phyloP scores from a whole-genome alignment of 192 early-diverging fungal species.

The Backusella morwellensis region DNA sequence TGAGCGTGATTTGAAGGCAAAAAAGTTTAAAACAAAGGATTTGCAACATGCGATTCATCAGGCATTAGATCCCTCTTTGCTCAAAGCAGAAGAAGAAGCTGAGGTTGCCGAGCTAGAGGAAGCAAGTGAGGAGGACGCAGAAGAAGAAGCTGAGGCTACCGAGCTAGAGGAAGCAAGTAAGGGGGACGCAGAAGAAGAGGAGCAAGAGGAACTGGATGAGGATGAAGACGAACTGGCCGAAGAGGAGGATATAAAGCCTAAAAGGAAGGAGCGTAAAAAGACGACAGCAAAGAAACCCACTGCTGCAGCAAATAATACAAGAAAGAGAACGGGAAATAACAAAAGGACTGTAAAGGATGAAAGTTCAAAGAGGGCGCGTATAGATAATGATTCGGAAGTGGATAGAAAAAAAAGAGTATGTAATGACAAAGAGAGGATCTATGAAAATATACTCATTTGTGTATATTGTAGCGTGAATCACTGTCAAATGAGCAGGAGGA shows the following conservation, averaged over 20 bases:
- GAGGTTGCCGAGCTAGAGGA: conserved; percentile 16
- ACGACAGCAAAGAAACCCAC: background rate
- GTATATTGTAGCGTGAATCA: conserved; percentile 14
- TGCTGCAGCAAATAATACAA: background rate
- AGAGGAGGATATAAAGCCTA: conserved; percentile 4
- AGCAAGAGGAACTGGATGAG: conserved; percentile 8
- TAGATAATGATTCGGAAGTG: background rate
- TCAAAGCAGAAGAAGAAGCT: conserved; percentile 15
- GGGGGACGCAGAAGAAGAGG: conserved; percentile 16
- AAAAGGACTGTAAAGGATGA: background rate
- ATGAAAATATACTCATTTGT: background rate
- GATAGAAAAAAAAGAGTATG: background rate
- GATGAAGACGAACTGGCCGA: conserved; percentile 3
- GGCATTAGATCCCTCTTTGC: conserved; percentile 33
- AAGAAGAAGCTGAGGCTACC: conserved; percentile 16
- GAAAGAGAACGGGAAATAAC: conserved; percentile 8
- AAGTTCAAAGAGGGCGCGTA: background rate
- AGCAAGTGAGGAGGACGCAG: conserved; percentile 20
- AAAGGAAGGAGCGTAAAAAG: conserved; percentile 7
- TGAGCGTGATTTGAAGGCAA: conserved; percentile 37
- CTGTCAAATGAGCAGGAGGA: conserved; percentile 22
- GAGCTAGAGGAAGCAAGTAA: conserved; percentile 25
- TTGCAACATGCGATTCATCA: conserved; percentile 32
- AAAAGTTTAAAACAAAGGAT: conserved; percentile 41
- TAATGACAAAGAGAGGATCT: background rate